These are phyloP conservation scores for Psilocybe subaeruginosa DNA, from an alignment of 768 basidiomycete genomes.

Conservation along the genomic window DNA sequence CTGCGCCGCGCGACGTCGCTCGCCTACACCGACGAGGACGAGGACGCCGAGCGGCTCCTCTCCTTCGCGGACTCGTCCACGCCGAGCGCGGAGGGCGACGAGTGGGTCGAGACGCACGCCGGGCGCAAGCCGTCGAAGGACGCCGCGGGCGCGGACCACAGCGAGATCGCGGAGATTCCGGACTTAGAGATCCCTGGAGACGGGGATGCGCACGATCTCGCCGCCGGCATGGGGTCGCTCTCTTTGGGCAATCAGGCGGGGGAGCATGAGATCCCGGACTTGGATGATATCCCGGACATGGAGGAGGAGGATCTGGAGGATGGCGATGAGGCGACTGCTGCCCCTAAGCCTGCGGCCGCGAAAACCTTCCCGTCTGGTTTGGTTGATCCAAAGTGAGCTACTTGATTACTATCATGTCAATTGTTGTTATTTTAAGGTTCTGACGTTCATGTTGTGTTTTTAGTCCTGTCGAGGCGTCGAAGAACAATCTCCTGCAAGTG, in stretches of 20 bases:
- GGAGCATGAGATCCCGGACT: slow-evolving; percentile 74
- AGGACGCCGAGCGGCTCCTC: slow-evolving; percentile 92
- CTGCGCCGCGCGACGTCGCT: slow-evolving; percentile 90
- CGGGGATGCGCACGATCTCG: slow-evolving; percentile 44
- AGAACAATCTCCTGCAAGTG: slow-evolving; percentile 89
- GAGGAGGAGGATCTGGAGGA: slow-evolving; percentile 84
- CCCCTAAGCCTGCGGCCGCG: slow-evolving; percentile 45
- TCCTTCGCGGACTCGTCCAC: slow-evolving; percentile 72
- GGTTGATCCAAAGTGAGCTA: slow-evolving; percentile 52
- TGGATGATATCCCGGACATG: slow-evolving; percentile 99
- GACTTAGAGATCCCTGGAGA: slow-evolving; percentile 68
- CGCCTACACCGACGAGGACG: slow-evolving; percentile 93
- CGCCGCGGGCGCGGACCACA: slow-evolving; percentile 54
- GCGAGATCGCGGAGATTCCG: slow-evolving; percentile 83
- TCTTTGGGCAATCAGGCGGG: slow-evolving; percentile 34
- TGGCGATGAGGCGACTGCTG: slow-evolving; percentile 84
- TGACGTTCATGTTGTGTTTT: slow-evolving; percentile 4
- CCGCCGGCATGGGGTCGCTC: slow-evolving; percentile 46
- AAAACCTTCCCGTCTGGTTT: slow-evolving; percentile 21
- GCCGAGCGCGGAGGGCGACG: slow-evolving; percentile 66
- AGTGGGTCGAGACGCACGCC: slow-evolving; percentile 99
- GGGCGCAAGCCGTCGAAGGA: slow-evolving; percentile 62
- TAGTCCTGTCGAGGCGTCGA: slow-evolving; percentile 68
- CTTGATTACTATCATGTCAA: slow-evolving; percentile 6
- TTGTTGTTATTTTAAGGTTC: not conserved